Evolutionary conservation across 2,329 filamentous ascomycete species (phyloP).

Genomic region (Hypomyces perniciosus): DNA sequence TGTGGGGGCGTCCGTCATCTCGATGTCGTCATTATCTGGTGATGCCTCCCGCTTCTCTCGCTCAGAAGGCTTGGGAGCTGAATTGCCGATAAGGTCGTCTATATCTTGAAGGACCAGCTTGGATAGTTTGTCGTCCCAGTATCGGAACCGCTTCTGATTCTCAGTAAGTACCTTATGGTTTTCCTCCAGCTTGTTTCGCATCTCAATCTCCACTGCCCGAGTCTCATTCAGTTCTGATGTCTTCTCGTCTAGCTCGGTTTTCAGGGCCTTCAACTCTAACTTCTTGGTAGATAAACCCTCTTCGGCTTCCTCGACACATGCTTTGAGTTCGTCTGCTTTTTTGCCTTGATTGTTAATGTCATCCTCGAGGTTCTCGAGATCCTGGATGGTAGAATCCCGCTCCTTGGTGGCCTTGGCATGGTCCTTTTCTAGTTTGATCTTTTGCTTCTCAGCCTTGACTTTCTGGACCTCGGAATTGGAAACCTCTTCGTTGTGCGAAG

Average conservation of each 20-base stretch:
- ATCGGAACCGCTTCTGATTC: constrained; percentile 74
- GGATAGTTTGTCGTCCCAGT: constrained; percentile 85
- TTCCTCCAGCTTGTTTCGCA: constrained; percentile 96
- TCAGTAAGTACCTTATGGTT: constrained; percentile 84
- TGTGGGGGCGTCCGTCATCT: constrained; percentile 26
- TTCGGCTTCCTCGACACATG: constrained; percentile 75
- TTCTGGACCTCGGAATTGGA: constrained; percentile 82
- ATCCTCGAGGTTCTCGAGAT: constrained; percentile 70
- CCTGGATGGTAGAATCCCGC: constrained; percentile 61
- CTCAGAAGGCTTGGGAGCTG: constrained; percentile 22
- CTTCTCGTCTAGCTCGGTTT: constrained; percentile 82
- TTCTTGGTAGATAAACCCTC: constrained; percentile 72
- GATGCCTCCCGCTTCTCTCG: constrained; percentile 21
- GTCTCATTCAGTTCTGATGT: constrained; percentile 81
- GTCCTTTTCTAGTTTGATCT: constrained; percentile 79
- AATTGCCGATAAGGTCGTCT: constrained; percentile 53
- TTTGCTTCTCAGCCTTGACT: constrained; percentile 91
- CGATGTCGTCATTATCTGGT: constrained; percentile 27
- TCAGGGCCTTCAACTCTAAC: constrained; percentile 70
- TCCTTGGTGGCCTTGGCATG: constrained; percentile 74
- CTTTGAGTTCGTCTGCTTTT: constrained; percentile 66
- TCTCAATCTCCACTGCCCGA: constrained; percentile 87
- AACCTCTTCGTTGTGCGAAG: constrained; percentile 71
- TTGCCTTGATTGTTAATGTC: constrained; percentile 73
- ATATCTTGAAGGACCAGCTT: constrained; percentile 82